Evolutionary conservation across 192 early-diverging fungal species (phyloP).

Genomic region (Neocallimastix lanati): DNA sequence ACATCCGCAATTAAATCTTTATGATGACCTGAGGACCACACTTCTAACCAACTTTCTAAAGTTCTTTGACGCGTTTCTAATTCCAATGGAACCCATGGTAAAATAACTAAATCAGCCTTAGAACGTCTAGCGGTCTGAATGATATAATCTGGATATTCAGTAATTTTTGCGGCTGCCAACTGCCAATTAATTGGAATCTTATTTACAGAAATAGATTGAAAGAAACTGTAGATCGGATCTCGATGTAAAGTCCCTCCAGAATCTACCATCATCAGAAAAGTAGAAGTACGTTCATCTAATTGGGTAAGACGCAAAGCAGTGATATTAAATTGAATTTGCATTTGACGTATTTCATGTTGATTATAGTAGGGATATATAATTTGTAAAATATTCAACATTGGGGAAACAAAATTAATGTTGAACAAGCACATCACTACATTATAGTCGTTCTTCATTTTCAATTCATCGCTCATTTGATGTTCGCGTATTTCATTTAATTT

Average conservation of each 20-base stretch:
- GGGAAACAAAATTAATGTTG: background rate
- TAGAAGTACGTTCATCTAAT: background rate
- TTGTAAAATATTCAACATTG: background rate
- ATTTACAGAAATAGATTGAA: background rate
- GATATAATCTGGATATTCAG: background rate
- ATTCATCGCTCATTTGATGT: background rate
- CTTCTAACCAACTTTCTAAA: background rate
- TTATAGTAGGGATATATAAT: background rate
- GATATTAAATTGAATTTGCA: background rate
- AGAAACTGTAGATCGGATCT: background rate
- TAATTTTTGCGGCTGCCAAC: background rate
- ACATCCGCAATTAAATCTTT: background rate
- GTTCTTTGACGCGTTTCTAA: background rate
- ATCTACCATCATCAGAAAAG: background rate
- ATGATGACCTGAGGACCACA: background rate
- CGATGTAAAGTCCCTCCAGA: background rate
- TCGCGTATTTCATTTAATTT: background rate
- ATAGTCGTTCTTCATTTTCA: background rate
- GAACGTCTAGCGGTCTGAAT: background rate
- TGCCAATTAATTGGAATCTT: background rate
- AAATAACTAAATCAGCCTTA: background rate
- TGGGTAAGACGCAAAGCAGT: background rate
- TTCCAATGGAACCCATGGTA: background rate
- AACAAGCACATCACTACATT: background rate
- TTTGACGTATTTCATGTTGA: background rate